phyloP scores from a whole-genome alignment of 1,284 basidiomycete species.

The Cryptococcus hybrid region DNA sequence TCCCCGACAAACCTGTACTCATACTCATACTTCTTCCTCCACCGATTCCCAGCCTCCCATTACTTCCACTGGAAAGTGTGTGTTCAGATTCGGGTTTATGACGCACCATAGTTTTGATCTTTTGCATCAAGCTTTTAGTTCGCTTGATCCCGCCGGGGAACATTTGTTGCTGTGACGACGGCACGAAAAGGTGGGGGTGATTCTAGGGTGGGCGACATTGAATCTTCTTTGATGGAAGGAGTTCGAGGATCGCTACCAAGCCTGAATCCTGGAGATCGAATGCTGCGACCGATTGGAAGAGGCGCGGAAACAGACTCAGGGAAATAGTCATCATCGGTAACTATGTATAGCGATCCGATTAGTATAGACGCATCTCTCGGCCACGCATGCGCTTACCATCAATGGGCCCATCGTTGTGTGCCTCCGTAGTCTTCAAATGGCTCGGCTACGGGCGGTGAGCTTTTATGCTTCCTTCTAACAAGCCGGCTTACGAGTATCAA shows the following conservation, averaged over 20 bases:
- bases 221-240: constrained; percentile 23
- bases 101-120: constrained; percentile 52
- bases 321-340: constrained; percentile 22
- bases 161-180: background rate
- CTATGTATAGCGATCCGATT: constrained; percentile 5
- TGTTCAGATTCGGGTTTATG: constrained; percentile 24
- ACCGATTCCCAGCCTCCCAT: background rate
- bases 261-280: constrained; percentile 39
- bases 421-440: constrained; percentile 50
- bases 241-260: constrained; percentile 12
- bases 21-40: constrained; percentile 5
- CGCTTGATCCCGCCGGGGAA: constrained; percentile 44
- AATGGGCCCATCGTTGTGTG: constrained; percentile 31
- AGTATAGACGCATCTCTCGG: background rate
- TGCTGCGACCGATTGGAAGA: constrained; percentile 16
- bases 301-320: constrained; percentile 13
- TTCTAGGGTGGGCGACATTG: constrained; percentile 12
- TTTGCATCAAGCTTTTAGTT: constrained; percentile 52
- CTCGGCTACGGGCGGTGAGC: constrained; percentile 32
- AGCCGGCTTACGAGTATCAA: constrained; percentile 44
- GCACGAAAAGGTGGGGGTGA: constrained; percentile 9
- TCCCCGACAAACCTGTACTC: constrained; percentile 4
- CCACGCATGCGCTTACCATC: constrained; percentile 26
- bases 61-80: background rate
- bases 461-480: background rate